Evolutionary conservation across 2,329 filamentous ascomycete species (phyloP), one percentile per base, ranked within the genome.

Genomic region (Trichothecium sympodiale): DNA sequence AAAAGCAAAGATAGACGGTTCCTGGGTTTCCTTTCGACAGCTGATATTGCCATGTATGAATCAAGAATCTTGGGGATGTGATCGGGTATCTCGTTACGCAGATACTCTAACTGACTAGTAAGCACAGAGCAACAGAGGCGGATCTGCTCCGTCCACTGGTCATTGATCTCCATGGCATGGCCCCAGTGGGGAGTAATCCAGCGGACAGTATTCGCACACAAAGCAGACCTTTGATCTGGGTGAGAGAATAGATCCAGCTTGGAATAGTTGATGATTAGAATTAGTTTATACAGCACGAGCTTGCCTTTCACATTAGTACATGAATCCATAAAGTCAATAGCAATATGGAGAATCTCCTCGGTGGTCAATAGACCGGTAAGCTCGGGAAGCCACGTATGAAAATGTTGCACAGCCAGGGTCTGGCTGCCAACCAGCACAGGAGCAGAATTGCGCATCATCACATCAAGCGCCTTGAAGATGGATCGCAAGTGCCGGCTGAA

Each of bases 151-250:
- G 81, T 82, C 77, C 87, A 96, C 50, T 94, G 84, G 26, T 88
- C 80, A 3, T 77, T 87, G 8, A 89, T 75, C 18, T 78, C 67
- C 4, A 74, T 70, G 0, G 71, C 74, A 42, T 77, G 75, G 10
- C 89, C 89, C 91, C 91, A 98, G 56, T 96, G 88, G 4, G 89
- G 88, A 10, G 80, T 79, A 39, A 98, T 78, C 91, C 91, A 98
- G 41, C 82, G 69, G 31, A 88, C 79, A 4, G 87, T 95, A 50
- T 87, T 93, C 31, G 80, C 73, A 41, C 83, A 76, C 32, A 95
- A 67, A 10, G 77, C 77, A 18, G 77, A 72, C 45, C 80, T 73
- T 45, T 89, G 82, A 40, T 89, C 82, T 0, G 79, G 71, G n/a
- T 80, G 69, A 8, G 80, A 72, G 59, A 96, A 96, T 16, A 94